Evolutionary conservation across 1,139 yeast species (phyloP).

Genomic region (Debaryomyces singareniensis): DNA sequence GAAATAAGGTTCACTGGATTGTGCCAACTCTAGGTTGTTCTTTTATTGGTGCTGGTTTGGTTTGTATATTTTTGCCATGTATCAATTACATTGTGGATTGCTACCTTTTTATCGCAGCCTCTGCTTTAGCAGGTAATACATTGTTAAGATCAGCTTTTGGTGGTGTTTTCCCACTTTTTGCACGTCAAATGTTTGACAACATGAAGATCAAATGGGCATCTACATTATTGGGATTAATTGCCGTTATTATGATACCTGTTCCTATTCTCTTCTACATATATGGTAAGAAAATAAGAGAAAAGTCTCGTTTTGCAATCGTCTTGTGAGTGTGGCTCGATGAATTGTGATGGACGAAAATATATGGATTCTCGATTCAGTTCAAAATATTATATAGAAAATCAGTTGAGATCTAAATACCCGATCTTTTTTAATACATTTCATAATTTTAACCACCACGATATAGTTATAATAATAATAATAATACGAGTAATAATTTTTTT

Average conservation of each 20-base stretch:
- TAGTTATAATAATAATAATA: no score
- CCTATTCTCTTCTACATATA: conserved; percentile 66
- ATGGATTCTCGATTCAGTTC: no score
- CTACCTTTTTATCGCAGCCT: conserved; percentile 70
- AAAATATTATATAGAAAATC: no score
- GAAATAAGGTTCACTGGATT: conserved; percentile 60
- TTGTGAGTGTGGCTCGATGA: no score
- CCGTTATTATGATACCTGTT: conserved; percentile 57
- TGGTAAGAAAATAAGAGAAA: conserved; percentile 57
- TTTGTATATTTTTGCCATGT: conserved; percentile 66
- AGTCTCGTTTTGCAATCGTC: conserved; percentile 23
- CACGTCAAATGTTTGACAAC: conserved; percentile 62
- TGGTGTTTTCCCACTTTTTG: conserved; percentile 45
- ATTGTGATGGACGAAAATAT: no score
- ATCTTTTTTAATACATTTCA: no score
- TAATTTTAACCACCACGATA: no score
- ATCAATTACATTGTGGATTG: conserved; percentile 71
- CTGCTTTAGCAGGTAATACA: conserved; percentile 86
- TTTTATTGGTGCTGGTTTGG: conserved; percentile 63
- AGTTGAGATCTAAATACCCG: no score
- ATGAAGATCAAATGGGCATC: conserved; percentile 85
- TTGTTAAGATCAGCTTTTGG: conserved; percentile 60
- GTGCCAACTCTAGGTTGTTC: conserved; percentile 66
- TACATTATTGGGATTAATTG: conserved; percentile 65
- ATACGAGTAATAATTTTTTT: no score